Evolutionary conservation across 2,329 filamentous ascomycete genomes (phyloP).

Genomic region (Trichoderma breve): DNA sequence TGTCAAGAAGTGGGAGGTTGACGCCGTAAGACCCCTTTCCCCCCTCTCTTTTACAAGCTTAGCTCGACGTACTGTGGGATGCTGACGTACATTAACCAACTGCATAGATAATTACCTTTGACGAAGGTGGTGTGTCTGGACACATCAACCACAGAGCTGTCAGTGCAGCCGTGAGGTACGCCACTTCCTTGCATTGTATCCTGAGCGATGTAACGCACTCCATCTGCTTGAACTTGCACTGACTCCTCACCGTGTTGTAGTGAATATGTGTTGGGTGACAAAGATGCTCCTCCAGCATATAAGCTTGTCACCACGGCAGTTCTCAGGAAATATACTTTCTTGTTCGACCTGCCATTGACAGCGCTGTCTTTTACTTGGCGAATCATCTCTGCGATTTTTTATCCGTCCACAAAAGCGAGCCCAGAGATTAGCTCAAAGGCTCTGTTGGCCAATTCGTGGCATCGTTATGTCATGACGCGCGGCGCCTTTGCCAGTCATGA

Average conservation of each 20-base stretch:
- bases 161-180: constrained; percentile 38
- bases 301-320: constrained; percentile 37
- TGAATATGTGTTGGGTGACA: constrained; percentile 31
- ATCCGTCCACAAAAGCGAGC: constrained; percentile 21
- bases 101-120: constrained; percentile 40
- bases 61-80: background rate
- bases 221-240: background rate
- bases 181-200: background rate
- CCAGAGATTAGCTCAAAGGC: constrained; percentile 28
- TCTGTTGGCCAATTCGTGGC: constrained; percentile 38
- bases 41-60: background rate
- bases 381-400: constrained; percentile 24
- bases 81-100: background rate
- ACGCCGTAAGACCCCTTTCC: constrained; percentile 23
- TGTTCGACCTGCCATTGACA: constrained; percentile 38
- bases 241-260: constrained; percentile 20
- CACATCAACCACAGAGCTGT: constrained; percentile 42
- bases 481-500: constrained; percentile 37
- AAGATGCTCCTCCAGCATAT: constrained; percentile 35
- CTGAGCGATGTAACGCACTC: background rate
- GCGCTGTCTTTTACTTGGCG: constrained; percentile 35
- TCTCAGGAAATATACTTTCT: constrained; percentile 39
- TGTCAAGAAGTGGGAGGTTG: constrained; percentile 38
- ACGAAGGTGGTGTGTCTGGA: constrained; percentile 39
- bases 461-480: constrained; percentile 36